Base-by-base conservation (phyloP, 1,139 yeast species). In the Debaryomycetaceae sp. region DNA sequence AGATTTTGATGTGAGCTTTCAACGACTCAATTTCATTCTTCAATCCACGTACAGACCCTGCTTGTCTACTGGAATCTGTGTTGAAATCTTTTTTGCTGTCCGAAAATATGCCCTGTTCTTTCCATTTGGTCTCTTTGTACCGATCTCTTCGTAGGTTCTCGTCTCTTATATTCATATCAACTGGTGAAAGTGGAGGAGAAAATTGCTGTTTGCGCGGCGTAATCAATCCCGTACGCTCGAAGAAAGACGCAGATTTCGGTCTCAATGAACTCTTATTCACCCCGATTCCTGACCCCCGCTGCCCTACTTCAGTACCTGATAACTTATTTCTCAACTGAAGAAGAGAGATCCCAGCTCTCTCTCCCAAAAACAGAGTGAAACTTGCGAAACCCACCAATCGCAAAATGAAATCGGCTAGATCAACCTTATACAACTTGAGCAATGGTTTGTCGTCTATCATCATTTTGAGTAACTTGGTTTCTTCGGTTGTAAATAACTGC, bases 371-470 rank as follows among this genome's bases (percentile, higher is more conserved):
- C 30, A 48, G 54, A 24, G 55, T 59, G 42, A 70, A 55, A 17
- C 56, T 51, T 8, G 47, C 35, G 34, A 53, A 51, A 5, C 58
- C 58, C 1, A 64, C 70, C 38, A 72, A 54, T 30, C 59, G 59
- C 34, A 64, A 51, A 11, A 73, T 40, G 47, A 72, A 71, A 33
- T 53, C 55, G 40, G 52, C 51, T 24, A 69, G 55, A 34, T 69
- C 74, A 5, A 42, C 41, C 44, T 59, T 61, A 43, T 56, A 57
- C 11, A 73, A 50, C 43, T 59, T 63, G 45, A 64, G 50, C 13
- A 50, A 51, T 2, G 74, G 72, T 36, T 59, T 62, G 24, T 56
- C 59, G 11, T 52, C 53, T 22, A 62, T 56, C 59, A 69, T 65
- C 41, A 54, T 58, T 34, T 55, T 53, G 27, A 72, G 50, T 5